Conservation (phyloP, 441 rosid genomes). For the Codiaeum variegatum region DNA sequence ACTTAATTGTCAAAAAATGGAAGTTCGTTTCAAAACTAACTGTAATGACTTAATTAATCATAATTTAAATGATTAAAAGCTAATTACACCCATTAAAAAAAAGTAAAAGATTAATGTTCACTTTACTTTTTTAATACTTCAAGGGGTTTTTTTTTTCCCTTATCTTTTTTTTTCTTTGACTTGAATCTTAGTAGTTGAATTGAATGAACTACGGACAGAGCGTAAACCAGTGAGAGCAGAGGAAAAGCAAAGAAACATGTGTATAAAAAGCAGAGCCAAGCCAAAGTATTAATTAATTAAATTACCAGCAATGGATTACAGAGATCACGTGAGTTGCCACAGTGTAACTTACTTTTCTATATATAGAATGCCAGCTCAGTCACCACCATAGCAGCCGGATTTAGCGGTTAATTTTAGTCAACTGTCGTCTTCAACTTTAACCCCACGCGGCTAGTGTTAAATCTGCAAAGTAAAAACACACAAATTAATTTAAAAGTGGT, state of each 20-base stretch:
- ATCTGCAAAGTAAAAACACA: background rate
- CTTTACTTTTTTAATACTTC: no score
- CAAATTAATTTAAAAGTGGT: background rate
- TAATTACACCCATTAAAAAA: no score
- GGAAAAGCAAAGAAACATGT: background rate
- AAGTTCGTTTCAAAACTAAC: no score
- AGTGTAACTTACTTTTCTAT: background rate
- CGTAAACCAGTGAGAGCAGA: no score
- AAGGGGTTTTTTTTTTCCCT: no score
- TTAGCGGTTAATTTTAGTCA: constrained; percentile 19
- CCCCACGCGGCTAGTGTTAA: background rate
- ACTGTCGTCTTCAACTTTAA: background rate
- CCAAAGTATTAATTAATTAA: background rate
- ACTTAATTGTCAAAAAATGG: no score
- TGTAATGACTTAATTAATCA: no score
- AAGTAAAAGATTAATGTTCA: no score
- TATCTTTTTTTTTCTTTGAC: no score
- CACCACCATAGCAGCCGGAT: constrained; percentile 22
- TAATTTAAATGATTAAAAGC: no score
- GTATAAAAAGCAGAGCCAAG: constrained; percentile 4
- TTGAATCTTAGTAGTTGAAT: no score
- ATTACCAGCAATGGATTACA: background rate
- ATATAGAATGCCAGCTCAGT: background rate
- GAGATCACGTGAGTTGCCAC: constrained; percentile 8
- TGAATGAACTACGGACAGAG: no score